These are phyloP conservation scores for Tulasnella calospora DNA, from an alignment of 768 basidiomycete genomes.

Conservation along the genomic window DNA sequence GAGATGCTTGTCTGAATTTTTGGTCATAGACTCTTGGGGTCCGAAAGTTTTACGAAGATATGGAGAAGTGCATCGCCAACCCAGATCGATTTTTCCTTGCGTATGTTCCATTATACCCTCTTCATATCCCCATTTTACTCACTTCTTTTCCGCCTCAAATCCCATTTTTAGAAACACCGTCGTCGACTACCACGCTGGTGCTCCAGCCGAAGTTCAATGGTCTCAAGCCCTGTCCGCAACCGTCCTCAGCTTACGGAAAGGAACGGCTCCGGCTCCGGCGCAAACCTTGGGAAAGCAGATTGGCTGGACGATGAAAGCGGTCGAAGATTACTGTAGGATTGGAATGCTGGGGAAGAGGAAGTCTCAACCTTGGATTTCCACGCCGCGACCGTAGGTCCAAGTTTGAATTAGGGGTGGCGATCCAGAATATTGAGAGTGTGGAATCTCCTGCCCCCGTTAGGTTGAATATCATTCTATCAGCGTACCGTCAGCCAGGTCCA, in stretches of 20 bases:
- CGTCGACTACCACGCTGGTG: slow-evolving; percentile 5
- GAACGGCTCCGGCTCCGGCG: background rate
- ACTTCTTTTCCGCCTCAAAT: background rate
- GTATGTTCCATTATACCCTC: background rate
- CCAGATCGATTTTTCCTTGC: slow-evolving; percentile 17
- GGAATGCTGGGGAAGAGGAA: background rate
- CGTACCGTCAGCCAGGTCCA: slow-evolving; percentile 67
- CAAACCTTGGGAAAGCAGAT: background rate
- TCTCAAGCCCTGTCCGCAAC: background rate
- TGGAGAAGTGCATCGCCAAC: background rate
- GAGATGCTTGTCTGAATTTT: background rate
- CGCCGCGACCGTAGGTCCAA: background rate
- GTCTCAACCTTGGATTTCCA: background rate
- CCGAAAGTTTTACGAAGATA: slow-evolving; percentile 23
- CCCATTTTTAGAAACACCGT: slow-evolving; percentile 6
- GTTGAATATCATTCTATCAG: slow-evolving; percentile 68
- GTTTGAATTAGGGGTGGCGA: background rate
- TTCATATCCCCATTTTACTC: background rate
- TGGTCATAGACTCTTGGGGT: slow-evolving; percentile 11
- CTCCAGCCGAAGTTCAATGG: background rate
- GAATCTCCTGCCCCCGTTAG: slow-evolving; percentile 52
- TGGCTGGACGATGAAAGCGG: slow-evolving; percentile 9
- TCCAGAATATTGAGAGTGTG: slow-evolving; percentile 33
- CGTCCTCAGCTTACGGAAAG: background rate
- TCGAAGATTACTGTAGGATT: background rate